Conservation (phyloP, 2,329 filamentous ascomycete species). For the Colletotrichum simmondsii region DNA sequence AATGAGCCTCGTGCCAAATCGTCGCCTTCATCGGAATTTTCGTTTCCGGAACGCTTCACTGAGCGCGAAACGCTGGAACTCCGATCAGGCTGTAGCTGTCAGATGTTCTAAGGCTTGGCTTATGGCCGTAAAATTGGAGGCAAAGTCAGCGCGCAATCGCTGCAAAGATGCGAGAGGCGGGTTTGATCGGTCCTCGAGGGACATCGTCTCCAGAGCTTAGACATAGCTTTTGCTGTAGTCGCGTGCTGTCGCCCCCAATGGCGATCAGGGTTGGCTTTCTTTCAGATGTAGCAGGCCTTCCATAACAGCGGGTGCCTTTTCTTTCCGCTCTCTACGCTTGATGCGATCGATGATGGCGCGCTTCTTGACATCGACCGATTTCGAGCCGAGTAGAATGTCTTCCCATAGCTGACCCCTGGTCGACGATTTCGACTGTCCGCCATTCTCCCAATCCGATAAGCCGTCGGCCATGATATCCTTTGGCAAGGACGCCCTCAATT, state of each 20-base stretch:
- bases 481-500: conserved; percentile 53
- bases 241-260: background rate
- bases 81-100: background rate
- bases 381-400: conserved; percentile 32
- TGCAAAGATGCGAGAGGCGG: background rate
- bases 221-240: background rate
- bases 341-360: conserved; percentile 27
- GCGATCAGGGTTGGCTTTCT: background rate
- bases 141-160: background rate
- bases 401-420: conserved; percentile 38
- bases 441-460: conserved; percentile 55
- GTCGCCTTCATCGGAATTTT: background rate
- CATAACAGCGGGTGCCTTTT: conserved; percentile 21
- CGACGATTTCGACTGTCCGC: conserved; percentile 38
- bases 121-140: background rate
- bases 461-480: conserved; percentile 49
- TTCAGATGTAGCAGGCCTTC: conserved; percentile 30
- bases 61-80: background rate
- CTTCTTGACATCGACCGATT: conserved; percentile 23
- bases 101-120: background rate
- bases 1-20: background rate
- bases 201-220: background rate
- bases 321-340: background rate
- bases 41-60: conserved; percentile 5
- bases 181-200: background rate